Percentiles rank a stretch among this genome's conserved stretches.
Evolutionary conservation across 2,329 filamentous ascomycete genomes (phyloP).

Genomic region (Reticulascus tulasneorum): DNA sequence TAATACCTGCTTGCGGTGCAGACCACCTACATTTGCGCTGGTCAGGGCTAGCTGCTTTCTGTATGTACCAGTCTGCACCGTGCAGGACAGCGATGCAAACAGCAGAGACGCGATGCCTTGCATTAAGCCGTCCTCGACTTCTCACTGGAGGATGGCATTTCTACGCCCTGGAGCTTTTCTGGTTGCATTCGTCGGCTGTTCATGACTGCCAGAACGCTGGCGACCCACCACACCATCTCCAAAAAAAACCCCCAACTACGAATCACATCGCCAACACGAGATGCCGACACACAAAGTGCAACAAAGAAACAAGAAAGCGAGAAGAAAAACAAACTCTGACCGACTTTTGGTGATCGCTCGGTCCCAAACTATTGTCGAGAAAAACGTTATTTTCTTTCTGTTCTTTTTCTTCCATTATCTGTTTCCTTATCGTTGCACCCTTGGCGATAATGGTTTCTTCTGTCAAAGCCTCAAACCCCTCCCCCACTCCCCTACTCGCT

Average conservation of each 20-base stretch:
- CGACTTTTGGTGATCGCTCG: neutral
- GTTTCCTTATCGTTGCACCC: neutral
- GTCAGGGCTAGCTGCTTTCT: conserved; percentile 5
- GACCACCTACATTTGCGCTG: conserved; percentile 2
- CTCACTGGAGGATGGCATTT: conserved; percentile 6
- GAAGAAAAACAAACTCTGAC: no score
- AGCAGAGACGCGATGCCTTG: conserved; percentile 3
- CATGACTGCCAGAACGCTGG: conserved; percentile 1
- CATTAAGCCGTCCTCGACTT: conserved; percentile 2
- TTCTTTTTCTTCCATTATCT: neutral
- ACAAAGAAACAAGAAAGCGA: no score
- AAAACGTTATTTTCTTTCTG: neutral
- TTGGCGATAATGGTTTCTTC: conserved; percentile 2
- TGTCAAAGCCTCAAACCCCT: no score
- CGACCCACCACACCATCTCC: conserved; percentile 10
- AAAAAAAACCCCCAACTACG: conserved; percentile 9
- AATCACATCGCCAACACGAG: conserved; percentile 11
- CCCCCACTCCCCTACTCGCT: neutral
- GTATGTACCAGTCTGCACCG: conserved; percentile 8
- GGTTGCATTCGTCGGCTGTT: no score
- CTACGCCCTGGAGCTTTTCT: conserved; percentile 4
- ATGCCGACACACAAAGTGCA: neutral
- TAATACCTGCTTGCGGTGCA: conserved; percentile 1
- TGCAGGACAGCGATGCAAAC: conserved; percentile 7
- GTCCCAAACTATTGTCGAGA: neutral